Evolutionary conservation across 2,329 filamentous ascomycete genomes (phyloP).

Genomic region (Hawksworthiomyces lignivorus): DNA sequence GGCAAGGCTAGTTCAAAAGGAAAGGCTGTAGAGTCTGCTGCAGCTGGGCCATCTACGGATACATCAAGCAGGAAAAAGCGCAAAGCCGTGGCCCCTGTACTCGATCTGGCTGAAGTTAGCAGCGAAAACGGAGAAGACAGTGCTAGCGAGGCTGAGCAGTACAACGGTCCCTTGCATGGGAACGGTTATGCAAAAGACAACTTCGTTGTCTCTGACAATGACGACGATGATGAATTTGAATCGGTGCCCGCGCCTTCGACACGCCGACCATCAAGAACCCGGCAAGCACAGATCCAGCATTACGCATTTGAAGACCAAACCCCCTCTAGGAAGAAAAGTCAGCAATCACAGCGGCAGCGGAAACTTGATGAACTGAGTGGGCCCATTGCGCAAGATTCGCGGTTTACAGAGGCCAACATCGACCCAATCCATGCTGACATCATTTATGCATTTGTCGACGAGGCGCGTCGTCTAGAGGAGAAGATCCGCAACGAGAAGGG

Average conservation of each 20-base stretch:
- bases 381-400: slow-evolving; percentile 51
- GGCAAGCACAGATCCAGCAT: slow-evolving; percentile 10
- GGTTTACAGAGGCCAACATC: slow-evolving; percentile 34
- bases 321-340: slow-evolving; percentile 9
- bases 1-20: neutral
- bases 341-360: slow-evolving; percentile 22
- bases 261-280: neutral
- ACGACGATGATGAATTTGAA: slow-evolving; percentile 31
- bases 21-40: slow-evolving; percentile 13
- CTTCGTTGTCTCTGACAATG: slow-evolving; percentile 33
- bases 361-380: slow-evolving; percentile 38
- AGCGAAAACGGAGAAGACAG: slow-evolving; percentile 22
- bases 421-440: slow-evolving; percentile 49
- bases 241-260: neutral
- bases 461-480: slow-evolving; percentile 54
- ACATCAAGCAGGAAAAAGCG: slow-evolving; percentile 3
- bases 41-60: slow-evolving; percentile 24
- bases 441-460: slow-evolving; percentile 56
- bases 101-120: slow-evolving; percentile 27
- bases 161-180: slow-evolving; percentile 23
- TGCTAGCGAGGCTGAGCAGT: slow-evolving; percentile 30
- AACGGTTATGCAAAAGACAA: slow-evolving; percentile 39
- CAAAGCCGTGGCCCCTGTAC: slow-evolving; percentile 3
- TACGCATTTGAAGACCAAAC: slow-evolving; percentile 2
- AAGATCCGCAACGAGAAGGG: slow-evolving; percentile 52